Percentiles rank a stretch among this genome's conserved stretches.
Conservation (phyloP, 768 basidiomycete genomes). For the Termitomyces sp. region DNA sequence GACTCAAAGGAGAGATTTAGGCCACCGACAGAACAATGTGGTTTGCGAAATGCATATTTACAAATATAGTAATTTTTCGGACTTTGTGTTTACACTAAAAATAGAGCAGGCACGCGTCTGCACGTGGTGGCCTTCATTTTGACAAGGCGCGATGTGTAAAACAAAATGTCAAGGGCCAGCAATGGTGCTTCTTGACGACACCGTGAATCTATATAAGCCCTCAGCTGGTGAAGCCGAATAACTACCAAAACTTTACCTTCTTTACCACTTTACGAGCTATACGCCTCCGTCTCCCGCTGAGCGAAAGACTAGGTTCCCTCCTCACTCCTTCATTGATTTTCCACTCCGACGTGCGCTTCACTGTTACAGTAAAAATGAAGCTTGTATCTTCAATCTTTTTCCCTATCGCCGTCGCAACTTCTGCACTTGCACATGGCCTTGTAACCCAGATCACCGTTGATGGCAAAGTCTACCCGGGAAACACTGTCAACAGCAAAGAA, state of each 20-base stretch:
- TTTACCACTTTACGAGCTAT: background rate
- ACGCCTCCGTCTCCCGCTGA: conserved; percentile 1
- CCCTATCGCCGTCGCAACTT: conserved; percentile 32
- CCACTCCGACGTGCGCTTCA: background rate
- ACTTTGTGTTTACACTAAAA: no score
- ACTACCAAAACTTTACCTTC: background rate
- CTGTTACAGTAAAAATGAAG: conserved; percentile 18
- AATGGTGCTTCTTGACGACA: background rate
- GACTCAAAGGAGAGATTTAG: background rate
- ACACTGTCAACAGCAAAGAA: conserved; percentile 22
- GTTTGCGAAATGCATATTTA: background rate
- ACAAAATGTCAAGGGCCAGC: background rate
- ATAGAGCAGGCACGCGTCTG: no score
- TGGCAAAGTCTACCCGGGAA: conserved; percentile 35
- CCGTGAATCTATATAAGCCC: no score
- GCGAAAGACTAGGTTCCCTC: conserved; percentile 1
- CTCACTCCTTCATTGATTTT: conserved; percentile 4
- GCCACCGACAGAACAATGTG: no score
- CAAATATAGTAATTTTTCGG: background rate
- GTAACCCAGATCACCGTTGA: conserved; percentile 36
- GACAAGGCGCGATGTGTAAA: background rate
- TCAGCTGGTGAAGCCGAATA: background rate
- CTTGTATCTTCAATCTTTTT: conserved; percentile 24
- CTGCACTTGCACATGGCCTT: conserved; percentile 44
- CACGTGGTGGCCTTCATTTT: no score